phyloP scores from a whole-genome alignment of 441 rosid species.

The Codiaeum variegatum region DNA sequence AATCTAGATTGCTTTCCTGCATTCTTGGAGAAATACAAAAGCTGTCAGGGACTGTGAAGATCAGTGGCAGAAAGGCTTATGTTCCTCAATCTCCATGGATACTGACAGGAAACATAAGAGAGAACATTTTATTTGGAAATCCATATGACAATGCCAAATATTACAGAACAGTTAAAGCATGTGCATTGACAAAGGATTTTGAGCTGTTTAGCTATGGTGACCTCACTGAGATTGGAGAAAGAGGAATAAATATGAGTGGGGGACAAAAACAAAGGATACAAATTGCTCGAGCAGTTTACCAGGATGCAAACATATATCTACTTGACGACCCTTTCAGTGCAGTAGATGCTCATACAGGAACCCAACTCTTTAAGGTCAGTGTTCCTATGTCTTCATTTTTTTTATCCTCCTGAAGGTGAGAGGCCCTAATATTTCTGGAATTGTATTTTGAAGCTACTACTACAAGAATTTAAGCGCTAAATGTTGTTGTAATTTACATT shows the following conservation, averaged over 20 bases:
- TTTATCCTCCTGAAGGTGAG: not conserved
- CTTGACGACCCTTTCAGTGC: slow-evolving; percentile 98
- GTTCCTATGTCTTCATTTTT: not conserved
- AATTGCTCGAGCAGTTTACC: slow-evolving; percentile 92
- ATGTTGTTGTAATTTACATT: not conserved
- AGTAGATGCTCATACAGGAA: slow-evolving; percentile 96
- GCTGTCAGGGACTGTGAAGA: slow-evolving; percentile 64
- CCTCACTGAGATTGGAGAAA: slow-evolving; percentile 90
- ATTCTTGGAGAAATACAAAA: slow-evolving; percentile 84
- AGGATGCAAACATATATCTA: slow-evolving; percentile 88
- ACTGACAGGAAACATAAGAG: slow-evolving; percentile 80
- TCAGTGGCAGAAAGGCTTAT: slow-evolving; percentile 85
- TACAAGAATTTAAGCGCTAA: not conserved
- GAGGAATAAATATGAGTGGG: slow-evolving; percentile 98
- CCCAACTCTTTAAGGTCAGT: slow-evolving; percentile 76
- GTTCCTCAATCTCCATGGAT: slow-evolving; percentile 97
- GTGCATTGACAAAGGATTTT: slow-evolving; percentile 81
- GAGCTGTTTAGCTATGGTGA: slow-evolving; percentile 79
- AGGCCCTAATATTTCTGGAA: not conserved
- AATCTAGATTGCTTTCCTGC: slow-evolving; percentile 85
- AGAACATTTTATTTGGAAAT: slow-evolving; percentile 85
- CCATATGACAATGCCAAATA: slow-evolving; percentile 50
- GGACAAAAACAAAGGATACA: slow-evolving; percentile 99
- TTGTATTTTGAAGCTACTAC: not conserved
- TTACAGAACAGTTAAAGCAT: slow-evolving; percentile 63